These are phyloP conservation scores for Lentinula raphanica DNA, from an alignment of 768 basidiomycete species.

Conservation along the genomic window DNA sequence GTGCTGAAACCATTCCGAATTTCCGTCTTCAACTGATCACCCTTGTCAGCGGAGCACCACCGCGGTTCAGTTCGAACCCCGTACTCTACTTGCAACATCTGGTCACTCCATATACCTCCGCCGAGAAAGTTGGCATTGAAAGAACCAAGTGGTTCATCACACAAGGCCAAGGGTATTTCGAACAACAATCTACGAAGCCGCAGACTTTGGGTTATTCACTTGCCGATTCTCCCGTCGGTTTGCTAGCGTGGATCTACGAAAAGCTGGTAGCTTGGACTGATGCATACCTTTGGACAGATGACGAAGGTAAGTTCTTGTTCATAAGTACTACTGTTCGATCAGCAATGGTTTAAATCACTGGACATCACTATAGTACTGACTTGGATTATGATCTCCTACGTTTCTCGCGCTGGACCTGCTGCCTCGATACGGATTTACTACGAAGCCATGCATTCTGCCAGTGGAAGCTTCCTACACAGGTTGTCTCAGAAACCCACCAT, in stretches of 20 bases:
- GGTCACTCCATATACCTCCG: constrained; percentile 8
- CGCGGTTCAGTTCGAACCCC: not conserved
- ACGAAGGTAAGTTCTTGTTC: constrained; percentile 23
- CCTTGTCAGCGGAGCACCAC: not conserved
- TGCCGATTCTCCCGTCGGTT: constrained; percentile 34
- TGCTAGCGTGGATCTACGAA: constrained; percentile 33
- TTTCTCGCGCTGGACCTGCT: constrained; percentile 53
- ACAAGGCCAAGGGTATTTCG: constrained; percentile 22
- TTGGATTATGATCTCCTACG: constrained; percentile 56
- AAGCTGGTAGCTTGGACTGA: constrained; percentile 31
- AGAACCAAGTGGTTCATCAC: constrained; percentile 2
- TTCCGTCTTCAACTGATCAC: not conserved
- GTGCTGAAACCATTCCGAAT: not conserved
- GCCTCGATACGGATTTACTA: constrained; percentile 58
- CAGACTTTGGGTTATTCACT: constrained; percentile 36
- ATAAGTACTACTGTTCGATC: not conserved
- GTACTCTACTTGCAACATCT: constrained; percentile 10
- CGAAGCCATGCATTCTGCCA: constrained; percentile 31
- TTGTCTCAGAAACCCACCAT: constrained; percentile 18
- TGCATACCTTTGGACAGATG: constrained; percentile 34
- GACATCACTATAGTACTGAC: constrained; percentile 59
- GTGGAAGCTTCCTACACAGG: constrained; percentile 8
- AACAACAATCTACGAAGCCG: constrained; percentile 25
- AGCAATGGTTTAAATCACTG: not conserved
- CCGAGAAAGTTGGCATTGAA: constrained; percentile 30